phyloP scores from a whole-genome alignment of 352 stramenopile genomes.

The Phytophthora litchii region DNA sequence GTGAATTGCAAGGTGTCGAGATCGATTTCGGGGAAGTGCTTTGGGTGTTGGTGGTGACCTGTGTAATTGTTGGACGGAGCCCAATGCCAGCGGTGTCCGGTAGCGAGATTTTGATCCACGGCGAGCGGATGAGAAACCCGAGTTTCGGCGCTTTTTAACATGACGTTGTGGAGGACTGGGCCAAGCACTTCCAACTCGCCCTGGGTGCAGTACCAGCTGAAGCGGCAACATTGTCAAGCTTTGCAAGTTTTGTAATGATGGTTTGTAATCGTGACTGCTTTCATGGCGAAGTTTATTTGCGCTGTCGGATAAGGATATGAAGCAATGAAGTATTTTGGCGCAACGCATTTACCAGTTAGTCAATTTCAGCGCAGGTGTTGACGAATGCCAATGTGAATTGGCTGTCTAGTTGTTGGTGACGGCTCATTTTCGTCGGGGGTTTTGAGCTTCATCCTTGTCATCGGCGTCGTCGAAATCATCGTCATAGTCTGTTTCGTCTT shows the following conservation, averaged over 20 bases:
- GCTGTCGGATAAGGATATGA: slow-evolving; percentile 11
- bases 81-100: slow-evolving; percentile 12
- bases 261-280: neutral
- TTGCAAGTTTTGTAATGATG: neutral
- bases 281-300: neutral
- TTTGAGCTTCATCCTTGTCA: slow-evolving; percentile 24
- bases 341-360: neutral
- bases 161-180: slow-evolving; percentile 23
- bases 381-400: slow-evolving; percentile 3
- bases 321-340: slow-evolving; percentile 14
- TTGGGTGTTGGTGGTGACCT: slow-evolving; percentile 24
- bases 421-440: slow-evolving; percentile 21
- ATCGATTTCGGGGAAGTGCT: slow-evolving; percentile 22
- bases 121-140: slow-evolving; percentile 11
- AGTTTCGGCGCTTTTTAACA: slow-evolving; percentile 27
- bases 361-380: neutral
- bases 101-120: slow-evolving; percentile 9
- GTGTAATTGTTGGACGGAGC: slow-evolving; percentile 11
- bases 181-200: slow-evolving; percentile 24
- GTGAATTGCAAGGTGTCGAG: slow-evolving; percentile 9
- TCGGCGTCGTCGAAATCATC: slow-evolving; percentile 53
- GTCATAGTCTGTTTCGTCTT: slow-evolving; percentile 45
- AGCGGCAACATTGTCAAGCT: slow-evolving; percentile 26
- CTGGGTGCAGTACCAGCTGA: slow-evolving; percentile 21
- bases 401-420: slow-evolving; percentile 4